Evolutionary conservation across 1,284 basidiomycete genomes (phyloP), one percentile per base, ranked within the genome.

Genomic region (Kwoniella shivajii): DNA sequence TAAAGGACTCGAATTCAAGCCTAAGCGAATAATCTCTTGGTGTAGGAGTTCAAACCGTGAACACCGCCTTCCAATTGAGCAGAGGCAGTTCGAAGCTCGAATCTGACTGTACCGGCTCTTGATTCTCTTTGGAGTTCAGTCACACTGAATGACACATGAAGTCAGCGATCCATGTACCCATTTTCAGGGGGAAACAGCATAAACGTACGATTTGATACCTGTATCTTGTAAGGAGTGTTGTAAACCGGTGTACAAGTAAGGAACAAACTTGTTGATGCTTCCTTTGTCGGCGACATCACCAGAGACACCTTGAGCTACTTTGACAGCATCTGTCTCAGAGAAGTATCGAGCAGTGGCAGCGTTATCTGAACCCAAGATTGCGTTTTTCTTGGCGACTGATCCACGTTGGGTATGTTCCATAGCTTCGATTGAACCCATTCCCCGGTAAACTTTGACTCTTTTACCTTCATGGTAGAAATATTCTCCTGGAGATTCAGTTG

Each of bases 401-500:
- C 80, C 70, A 42, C 63, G 66, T 54, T 74, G 78, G 71, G 88
- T 87, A 73, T 92, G 87, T 70, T 93, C 91, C 93, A 97, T 97
- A 11, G 93, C 93, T 80, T 96, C 93, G 68, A 96, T 83, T 68
- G 88, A 91, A 38, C 95, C 95, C 95, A 99, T 99, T 11, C 96
- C 95, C 60, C 96, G 88, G 81, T 99, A 99, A 37, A 94, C 86
- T 83, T 99, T 99, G 75, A 99, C 90, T 44, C 96, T 88, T 83
- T 97, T 95, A 67, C 95, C 95, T 69, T 98, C 94, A 75, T 97
- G 92, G 79, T 95, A 97, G 78, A 95, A 98, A 83, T 97, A 99
- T 80, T 98, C 94, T 67, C 96, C 96, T 0, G 96, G 95, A 0
- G 93, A 92, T 78, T 99, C 95, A 62, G 92, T 89, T 42, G 95